Evolutionary conservation across 148 eudicot species (phyloP).

Genomic region (Bassia scoparia): DNA sequence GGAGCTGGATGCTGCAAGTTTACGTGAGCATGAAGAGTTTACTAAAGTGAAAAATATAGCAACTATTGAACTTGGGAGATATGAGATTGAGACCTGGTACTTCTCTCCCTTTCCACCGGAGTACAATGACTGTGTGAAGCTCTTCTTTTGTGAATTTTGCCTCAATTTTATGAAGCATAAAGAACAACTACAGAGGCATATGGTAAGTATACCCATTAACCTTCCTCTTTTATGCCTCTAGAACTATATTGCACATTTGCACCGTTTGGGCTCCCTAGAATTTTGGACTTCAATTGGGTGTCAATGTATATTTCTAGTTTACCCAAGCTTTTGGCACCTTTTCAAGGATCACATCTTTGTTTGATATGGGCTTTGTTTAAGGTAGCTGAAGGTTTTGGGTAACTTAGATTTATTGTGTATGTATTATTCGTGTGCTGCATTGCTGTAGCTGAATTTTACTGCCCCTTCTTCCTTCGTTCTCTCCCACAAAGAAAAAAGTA

Average conservation of each 20-base stretch:
- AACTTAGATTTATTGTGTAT: too few relatives aligned
- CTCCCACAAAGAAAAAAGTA: too few relatives aligned
- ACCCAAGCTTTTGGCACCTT: neutral
- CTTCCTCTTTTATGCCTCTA: neutral
- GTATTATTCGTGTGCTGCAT: too few relatives aligned
- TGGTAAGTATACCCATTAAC: slow-evolving; percentile 49
- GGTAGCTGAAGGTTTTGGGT: too few relatives aligned
- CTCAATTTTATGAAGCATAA: slow-evolving; percentile 96
- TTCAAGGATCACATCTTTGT: neutral
- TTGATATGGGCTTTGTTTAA: too few relatives aligned
- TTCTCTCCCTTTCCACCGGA: slow-evolving; percentile 99
- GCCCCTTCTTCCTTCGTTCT: too few relatives aligned
- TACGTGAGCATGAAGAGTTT: slow-evolving; percentile 99
- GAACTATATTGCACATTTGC: neutral
- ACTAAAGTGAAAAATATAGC: slow-evolving; percentile 97
- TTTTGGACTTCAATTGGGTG: neutral
- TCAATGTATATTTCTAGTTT: neutral
- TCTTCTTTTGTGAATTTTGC: slow-evolving; percentile 96
- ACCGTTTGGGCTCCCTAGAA: neutral
- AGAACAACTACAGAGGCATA: slow-evolving; percentile 91
- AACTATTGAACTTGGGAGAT: slow-evolving; percentile 89
- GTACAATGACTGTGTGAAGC: slow-evolving; percentile 88
- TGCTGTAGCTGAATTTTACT: too few relatives aligned
- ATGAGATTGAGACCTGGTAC: slow-evolving; percentile 99
- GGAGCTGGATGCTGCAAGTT: slow-evolving; percentile 98